Conservation (phyloP, 768 basidiomycete genomes). For the Pleurotus platypus region DNA sequence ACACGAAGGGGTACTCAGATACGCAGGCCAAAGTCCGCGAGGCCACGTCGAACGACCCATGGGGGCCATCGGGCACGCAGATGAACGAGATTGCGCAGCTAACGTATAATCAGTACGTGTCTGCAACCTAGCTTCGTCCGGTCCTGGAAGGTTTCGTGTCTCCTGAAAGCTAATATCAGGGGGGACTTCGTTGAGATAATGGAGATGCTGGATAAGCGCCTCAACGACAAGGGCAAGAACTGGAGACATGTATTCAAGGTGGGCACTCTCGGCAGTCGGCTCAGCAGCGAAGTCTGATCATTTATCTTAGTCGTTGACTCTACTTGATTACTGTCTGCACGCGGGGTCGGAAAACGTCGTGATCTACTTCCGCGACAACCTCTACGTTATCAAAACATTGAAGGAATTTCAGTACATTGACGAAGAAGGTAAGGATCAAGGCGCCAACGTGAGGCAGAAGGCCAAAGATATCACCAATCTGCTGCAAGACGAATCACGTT, state of each 20-base stretch:
- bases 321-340: conserved; percentile 94
- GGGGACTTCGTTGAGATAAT: conserved; percentile 99
- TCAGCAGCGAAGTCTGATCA: conserved; percentile 4
- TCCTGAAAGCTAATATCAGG: conserved; percentile 29
- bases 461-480: conserved; percentile 98
- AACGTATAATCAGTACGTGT: conserved; percentile 90
- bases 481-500: conserved; percentile 78
- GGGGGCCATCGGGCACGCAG: conserved; percentile 96
- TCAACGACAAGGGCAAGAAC: conserved; percentile 99
- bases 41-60: conserved; percentile 96
- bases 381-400: conserved; percentile 97
- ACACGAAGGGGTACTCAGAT: conserved; percentile 95
- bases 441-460: conserved; percentile 96
- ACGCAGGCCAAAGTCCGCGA: conserved; percentile 94
- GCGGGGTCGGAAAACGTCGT: conserved; percentile 98
- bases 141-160: neutral
- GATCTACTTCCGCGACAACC: conserved; percentile 95
- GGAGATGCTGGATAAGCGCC: conserved; percentile 98
- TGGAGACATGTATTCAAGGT: conserved; percentile 99
- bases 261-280: conserved; percentile 14
- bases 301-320: conserved; percentile 70
- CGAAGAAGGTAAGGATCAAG: conserved; percentile 94
- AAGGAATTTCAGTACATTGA: conserved; percentile 98
- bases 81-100: conserved; percentile 99
- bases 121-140: neutral